Base-by-base conservation (phyloP, 495 filamentous ascomycete genomes). In the Venustampulla echinocandica region DNA sequence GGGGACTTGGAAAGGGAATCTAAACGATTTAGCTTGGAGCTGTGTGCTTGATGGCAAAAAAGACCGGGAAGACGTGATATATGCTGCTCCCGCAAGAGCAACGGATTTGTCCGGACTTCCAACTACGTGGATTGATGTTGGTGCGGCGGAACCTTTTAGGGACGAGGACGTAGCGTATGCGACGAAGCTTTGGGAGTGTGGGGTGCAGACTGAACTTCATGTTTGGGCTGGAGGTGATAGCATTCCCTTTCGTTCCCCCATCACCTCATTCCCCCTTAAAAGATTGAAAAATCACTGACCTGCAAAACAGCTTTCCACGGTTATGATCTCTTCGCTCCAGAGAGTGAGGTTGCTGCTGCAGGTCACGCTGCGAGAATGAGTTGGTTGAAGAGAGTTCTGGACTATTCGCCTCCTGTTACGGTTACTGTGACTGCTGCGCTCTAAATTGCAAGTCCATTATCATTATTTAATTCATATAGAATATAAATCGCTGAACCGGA, bases 121-220 rank as follows among this genome's bases (percentile, higher is more conserved):
- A 15, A 49, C 60, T 17, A 61, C 61, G 11, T 65, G 56, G 36
- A 48, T 64, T 11, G 63, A 66, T 27, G 61, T 59, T 23, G 63
- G 62, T 25, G 54, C 58, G 1, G 60, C 58, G 3, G 63, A 66
- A 24, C 52, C 56, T 1, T 63, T 66, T 46, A 58, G 62, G 20
- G 63, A 66, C 46, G 63, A 66, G 40, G 57, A 60, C 28, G 59
- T 66, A 10, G 55, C 53, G 20, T 66, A 61, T 50, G 63, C 62
- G 14, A 54, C 58, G 9, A 60, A 58, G 32, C 44, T 66, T 35
- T 63, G 60, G 60, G 58, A 52, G 21, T 51, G 47, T 7, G 63
- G 63, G 14, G 58, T 63, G 6, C 50, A 54, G 47, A 57, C 60
- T 40, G 62, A 66, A 40, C 55, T 66, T 39, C 63, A 66, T 49